Percentiles rank a stretch among this genome's conserved stretches.
phyloP scores from a whole-genome alignment of 805 yeast species.

The Maudiozyma saulgeensis region DNA sequence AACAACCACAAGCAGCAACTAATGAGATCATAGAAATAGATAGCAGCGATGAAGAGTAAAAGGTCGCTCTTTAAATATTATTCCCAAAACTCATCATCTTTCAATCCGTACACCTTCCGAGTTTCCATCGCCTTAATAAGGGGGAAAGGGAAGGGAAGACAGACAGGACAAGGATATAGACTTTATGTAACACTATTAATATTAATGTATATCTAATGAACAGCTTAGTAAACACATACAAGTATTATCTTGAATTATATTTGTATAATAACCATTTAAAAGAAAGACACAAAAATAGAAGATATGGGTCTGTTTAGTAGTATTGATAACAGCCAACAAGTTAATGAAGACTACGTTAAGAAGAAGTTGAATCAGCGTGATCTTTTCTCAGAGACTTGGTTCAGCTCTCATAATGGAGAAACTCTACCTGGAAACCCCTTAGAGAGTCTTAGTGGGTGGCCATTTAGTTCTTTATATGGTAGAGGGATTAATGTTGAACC shows the following conservation, averaged over 20 bases:
- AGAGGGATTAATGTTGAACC: not conserved
- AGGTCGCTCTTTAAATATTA: not conserved
- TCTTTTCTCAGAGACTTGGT: not conserved
- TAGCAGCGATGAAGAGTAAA: not conserved
- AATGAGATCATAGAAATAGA: constrained; percentile 2
- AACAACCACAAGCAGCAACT: not conserved
- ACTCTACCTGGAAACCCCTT: not conserved
- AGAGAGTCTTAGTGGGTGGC: not conserved
- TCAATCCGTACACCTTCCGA: constrained; percentile 1
- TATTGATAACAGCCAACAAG: not conserved
- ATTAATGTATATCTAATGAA: not conserved
- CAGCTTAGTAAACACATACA: not conserved
- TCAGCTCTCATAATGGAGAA: not conserved
- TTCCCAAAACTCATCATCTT: too few species aligned
- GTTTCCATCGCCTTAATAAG: not conserved
- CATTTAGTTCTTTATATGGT: not conserved
- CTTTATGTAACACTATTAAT: not conserved
- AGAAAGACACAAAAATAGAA: not conserved
- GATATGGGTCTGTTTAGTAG: constrained; percentile 2
- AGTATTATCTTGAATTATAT: too few species aligned
- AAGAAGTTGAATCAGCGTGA: not conserved
- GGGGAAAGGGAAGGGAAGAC: too few species aligned
- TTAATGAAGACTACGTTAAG: constrained; percentile 1
- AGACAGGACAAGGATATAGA: too few species aligned
- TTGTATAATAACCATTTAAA: too few species aligned